These are phyloP conservation scores for Candida pseudofarinosa DNA, from an alignment of 805 yeast species.

Conservation along the genomic window DNA sequence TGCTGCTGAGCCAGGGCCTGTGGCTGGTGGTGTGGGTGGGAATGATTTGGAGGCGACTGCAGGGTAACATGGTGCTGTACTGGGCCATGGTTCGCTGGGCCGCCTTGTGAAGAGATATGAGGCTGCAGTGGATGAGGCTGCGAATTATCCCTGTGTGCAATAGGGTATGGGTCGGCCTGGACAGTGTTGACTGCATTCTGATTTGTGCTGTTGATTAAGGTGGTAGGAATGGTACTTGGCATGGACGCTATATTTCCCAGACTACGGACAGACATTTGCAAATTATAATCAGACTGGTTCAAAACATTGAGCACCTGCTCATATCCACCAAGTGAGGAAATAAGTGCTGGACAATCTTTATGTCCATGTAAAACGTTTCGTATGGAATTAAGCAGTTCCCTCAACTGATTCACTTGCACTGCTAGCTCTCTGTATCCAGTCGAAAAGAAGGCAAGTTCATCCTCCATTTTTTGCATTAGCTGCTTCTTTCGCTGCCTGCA, in stretches of 20 bases:
- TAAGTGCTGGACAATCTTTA: conserved; percentile 42
- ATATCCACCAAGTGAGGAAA: conserved; percentile 44
- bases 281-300: conserved; percentile 27
- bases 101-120: background rate
- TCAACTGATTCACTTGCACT: conserved; percentile 51
- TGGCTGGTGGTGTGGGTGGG: background rate
- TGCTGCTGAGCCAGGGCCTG: conserved; percentile 3
- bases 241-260: conserved; percentile 23
- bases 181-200: background rate
- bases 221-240: conserved; percentile 39
- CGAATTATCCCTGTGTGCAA: background rate
- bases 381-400: conserved; percentile 53
- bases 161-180: background rate
- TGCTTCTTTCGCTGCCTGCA: conserved; percentile 94
- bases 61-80: background rate
- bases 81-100: background rate
- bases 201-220: conserved; percentile 18
- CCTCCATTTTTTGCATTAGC: conserved; percentile 77
- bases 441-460: conserved; percentile 66
- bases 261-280: conserved; percentile 21
- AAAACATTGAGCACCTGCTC: conserved; percentile 43
- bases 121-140: conserved; percentile 3
- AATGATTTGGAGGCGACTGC: background rate
- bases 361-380: conserved; percentile 47
- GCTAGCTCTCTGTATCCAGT: conserved; percentile 66